phyloP scores from a whole-genome alignment of 2,329 filamentous ascomycete species.

The Aspergillus sp. region DNA sequence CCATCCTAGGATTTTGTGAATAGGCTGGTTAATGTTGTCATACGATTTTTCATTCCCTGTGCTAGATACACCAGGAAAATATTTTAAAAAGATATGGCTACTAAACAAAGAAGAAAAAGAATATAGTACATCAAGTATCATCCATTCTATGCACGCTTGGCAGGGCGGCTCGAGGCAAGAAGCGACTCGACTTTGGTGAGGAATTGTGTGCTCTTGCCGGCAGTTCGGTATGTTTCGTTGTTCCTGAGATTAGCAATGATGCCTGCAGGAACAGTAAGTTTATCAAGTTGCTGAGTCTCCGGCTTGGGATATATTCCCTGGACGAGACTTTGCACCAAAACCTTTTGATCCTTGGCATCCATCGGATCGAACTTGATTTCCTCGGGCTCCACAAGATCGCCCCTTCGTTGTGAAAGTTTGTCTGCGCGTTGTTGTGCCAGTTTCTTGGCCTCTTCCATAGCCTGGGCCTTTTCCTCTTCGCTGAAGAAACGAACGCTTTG shows the following conservation, averaged over 20 bases:
- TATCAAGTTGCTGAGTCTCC: conserved; percentile 8
- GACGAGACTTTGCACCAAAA: conserved; percentile 25
- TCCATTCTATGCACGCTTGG: conserved; percentile 18
- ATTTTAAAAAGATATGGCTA: too few relatives aligned
- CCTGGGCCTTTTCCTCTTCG: conserved; percentile 31
- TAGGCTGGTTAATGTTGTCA: too few relatives aligned
- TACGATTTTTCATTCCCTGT: too few relatives aligned
- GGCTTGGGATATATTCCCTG: conserved; percentile 28
- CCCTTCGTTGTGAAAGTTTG: conserved; percentile 29
- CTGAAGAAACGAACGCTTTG: conserved; percentile 32
- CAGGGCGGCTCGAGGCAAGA: conserved; percentile 21
- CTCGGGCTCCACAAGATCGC: conserved; percentile 30
- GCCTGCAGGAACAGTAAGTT: conserved; percentile 23
- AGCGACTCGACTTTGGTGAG: conserved; percentile 33
- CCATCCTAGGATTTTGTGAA: too few relatives aligned
- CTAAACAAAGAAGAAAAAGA: too few relatives aligned
- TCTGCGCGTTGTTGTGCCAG: conserved; percentile 28
- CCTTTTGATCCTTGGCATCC: conserved; percentile 18
- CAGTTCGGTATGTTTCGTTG: conserved; percentile 35
- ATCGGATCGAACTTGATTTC: conserved; percentile 22
- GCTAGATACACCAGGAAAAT: too few relatives aligned
- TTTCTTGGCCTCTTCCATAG: conserved; percentile 28
- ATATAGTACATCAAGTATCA: too few relatives aligned
- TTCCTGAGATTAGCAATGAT: conserved; percentile 32
- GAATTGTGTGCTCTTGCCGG: conserved; percentile 30